Percentiles rank a stretch among this genome's conserved stretches.
Conservation (phyloP, 2,329 filamentous ascomycete species). For the Penicillium sclerotiorum region DNA sequence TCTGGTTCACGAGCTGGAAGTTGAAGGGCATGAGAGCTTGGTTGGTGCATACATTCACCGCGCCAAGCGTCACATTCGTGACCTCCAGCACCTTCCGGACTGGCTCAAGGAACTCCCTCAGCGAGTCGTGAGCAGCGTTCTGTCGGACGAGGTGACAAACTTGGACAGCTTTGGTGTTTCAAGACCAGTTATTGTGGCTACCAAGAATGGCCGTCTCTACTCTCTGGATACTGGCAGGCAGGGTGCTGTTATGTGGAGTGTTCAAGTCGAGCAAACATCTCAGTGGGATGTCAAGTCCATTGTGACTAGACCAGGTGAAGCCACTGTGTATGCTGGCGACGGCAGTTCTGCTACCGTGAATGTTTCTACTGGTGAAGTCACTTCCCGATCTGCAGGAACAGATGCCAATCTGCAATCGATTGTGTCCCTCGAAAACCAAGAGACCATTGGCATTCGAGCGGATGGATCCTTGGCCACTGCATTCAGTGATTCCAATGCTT, state of each 20-base stretch:
- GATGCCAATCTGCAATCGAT: constrained; percentile 34
- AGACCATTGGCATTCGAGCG: constrained; percentile 38
- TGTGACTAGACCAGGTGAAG: constrained; percentile 61
- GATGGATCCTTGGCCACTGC: constrained; percentile 39
- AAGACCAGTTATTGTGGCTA: constrained; percentile 80
- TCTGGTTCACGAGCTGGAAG: constrained; percentile 77
- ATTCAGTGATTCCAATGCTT: constrained; percentile 32
- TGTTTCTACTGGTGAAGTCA: constrained; percentile 46
- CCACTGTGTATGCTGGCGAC: constrained; percentile 61
- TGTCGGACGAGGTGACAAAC: constrained; percentile 57
- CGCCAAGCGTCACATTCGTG: constrained; percentile 76
- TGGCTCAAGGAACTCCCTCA: constrained; percentile 71
- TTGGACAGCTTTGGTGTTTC: constrained; percentile 76
- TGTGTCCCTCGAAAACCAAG: constrained; percentile 30
- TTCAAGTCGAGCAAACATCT: constrained; percentile 63
- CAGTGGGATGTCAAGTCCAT: constrained; percentile 71
- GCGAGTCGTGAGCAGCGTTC: constrained; percentile 66
- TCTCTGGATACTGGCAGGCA: constrained; percentile 76
- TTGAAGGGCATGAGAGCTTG: constrained; percentile 81
- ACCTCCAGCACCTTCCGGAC: constrained; percentile 71
- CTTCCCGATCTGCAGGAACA: constrained; percentile 33
- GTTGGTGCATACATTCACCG: constrained; percentile 85
- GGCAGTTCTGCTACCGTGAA: constrained; percentile 63
- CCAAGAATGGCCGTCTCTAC: constrained; percentile 75
- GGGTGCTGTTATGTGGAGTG: constrained; percentile 75